Base-by-base conservation (phyloP, 1,139 yeast genomes). In the Geotrichum macrosporum region DNA sequence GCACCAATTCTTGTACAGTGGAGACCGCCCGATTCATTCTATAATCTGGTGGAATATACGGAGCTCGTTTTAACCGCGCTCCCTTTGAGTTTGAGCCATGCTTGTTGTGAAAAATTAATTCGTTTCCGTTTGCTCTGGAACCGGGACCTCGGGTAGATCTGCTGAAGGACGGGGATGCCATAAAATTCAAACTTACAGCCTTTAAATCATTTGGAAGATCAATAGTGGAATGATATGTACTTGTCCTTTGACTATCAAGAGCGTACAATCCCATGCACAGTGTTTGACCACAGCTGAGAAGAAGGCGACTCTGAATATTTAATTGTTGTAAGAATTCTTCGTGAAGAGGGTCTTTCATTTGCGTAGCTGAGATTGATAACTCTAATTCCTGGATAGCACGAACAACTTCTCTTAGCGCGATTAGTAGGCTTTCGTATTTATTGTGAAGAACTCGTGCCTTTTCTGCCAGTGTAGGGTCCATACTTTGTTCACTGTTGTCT, bases 1-100 rank as follows among this genome's bases (percentile, higher is more conserved):
- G 45, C 48, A 54, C 53, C 18, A 53, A 39, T 9, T 50, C 53
- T 6, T 51, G 55, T 15, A 53, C 10, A 6, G 27, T 24, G 6
- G 27, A 24, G 6, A 24, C 10, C 10, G 27, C 10, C 27, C 27
- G 6, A 10, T 24, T 24, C 27, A 24, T 24, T 24, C 27, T 6
- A 24, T 24, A 24, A 8, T 24, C 27, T 24, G 27, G 27, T 8
- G 10, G 10, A 8, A 10, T 6, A 10, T 24, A 6, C 10, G 27
- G 27, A 8, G 27, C 10, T 10, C 27, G 27, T 24, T 24, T 24
- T 24, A 24, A 24, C 27, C 27, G 6, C 10, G 10, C 27, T 24
- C 10, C 6, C 27, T 24, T 24, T 24, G 27, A 24, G 10, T 24
- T 24, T 24, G 27, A 24, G 27, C 10, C 9, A 6, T 24, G 27